phyloP scores from a whole-genome alignment of 2,329 filamentous ascomycete genomes.

The Clonostachys rhizophaga region DNA sequence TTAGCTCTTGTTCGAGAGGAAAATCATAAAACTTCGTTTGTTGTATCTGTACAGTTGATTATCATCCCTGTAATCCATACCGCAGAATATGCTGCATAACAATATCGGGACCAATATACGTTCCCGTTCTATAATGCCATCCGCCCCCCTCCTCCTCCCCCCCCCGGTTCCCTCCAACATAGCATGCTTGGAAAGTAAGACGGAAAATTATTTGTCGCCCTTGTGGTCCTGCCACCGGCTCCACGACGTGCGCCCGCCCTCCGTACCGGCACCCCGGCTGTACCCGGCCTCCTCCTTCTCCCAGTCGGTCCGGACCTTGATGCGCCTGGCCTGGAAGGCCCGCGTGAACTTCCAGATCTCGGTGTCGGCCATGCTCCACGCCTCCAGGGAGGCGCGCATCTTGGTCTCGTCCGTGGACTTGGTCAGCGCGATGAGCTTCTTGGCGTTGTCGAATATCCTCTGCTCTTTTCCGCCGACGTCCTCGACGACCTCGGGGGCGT shows the following conservation, averaged over 20 bases:
- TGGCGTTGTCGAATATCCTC: constrained; percentile 40
- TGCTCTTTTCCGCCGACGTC: constrained; percentile 34
- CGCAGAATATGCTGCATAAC: background rate
- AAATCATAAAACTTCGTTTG: background rate
- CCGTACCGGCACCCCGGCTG: constrained; percentile 52
- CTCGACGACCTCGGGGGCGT: constrained; percentile 19
- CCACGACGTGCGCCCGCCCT: constrained; percentile 30
- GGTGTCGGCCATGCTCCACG: constrained; percentile 67
- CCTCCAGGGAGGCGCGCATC: constrained; percentile 52
- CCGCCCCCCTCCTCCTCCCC: background rate
- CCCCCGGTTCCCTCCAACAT: background rate
- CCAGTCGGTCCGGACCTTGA: constrained; percentile 63
- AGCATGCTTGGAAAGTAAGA: background rate
- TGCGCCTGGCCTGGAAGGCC: constrained; percentile 59
- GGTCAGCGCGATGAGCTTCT: constrained; percentile 44
- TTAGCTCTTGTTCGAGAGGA: background rate
- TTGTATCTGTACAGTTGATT: background rate
- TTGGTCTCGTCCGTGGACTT: constrained; percentile 36
- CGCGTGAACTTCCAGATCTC: constrained; percentile 74
- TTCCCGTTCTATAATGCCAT: background rate
- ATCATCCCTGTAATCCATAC: background rate
- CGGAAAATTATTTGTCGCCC: background rate
- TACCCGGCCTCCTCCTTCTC: constrained; percentile 65
- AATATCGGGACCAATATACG: background rate
- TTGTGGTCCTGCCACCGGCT: constrained; percentile 27